Percentiles rank a stretch among this genome's conserved stretches.
Conservation (phyloP, 164 flowering plant genomes). For the Taxillus chinensis region DNA sequence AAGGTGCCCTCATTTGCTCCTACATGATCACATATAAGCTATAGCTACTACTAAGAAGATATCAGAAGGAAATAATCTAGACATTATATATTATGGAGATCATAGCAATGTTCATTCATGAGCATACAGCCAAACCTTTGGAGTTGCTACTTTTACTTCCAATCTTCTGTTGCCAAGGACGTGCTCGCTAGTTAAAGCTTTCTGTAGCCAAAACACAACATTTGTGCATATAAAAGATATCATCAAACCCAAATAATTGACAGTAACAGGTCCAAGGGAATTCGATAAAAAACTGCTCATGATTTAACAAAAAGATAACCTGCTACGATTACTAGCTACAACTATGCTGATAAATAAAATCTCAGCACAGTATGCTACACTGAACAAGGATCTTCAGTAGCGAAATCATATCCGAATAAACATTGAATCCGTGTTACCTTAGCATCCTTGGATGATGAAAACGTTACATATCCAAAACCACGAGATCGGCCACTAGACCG, state of each 20-base stretch:
- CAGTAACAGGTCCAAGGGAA: no score
- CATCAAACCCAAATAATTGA: no score
- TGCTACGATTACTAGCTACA: no score
- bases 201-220: constrained; percentile 28
- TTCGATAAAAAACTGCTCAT: no score
- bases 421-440: constrained; percentile 35
- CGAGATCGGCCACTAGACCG: constrained; percentile 93
- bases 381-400: no score
- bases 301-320: no score
- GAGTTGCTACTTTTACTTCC: constrained; percentile 97
- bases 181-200: constrained; percentile 64
- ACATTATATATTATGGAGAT: no score
- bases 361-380: background rate
- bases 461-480: constrained; percentile 99
- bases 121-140: constrained; percentile 48
- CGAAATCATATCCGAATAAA: background rate
- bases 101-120: no score
- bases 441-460: constrained; percentile 82
- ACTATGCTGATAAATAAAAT: background rate
- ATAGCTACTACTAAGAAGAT: background rate
- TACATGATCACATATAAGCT: constrained; percentile 9
- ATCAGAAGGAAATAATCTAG: background rate
- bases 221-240: no score
- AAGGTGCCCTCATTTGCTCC: constrained; percentile 81
- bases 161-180: constrained; percentile 69